A percentile compares a stretch with the other conserved stretches of the same genome.
phyloP scores from a whole-genome alignment of 1,139 yeast genomes.

The Pichiaceae sp. region DNA sequence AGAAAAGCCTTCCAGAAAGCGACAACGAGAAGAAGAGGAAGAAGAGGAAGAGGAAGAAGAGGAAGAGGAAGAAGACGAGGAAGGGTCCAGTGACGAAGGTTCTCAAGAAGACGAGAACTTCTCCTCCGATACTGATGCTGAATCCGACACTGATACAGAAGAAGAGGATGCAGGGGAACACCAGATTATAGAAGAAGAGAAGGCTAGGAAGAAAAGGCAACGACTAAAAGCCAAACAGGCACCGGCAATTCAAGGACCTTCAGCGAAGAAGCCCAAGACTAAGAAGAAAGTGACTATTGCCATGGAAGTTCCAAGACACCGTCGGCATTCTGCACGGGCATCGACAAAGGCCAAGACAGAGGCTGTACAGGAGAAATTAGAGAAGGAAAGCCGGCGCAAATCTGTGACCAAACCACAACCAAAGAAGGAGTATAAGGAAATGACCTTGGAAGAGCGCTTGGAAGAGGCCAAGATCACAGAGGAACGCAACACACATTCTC shows the following conservation, averaged over 20 bases:
- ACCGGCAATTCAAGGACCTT: constrained; percentile 46
- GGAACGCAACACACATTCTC: constrained; percentile 59
- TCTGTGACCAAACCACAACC: constrained; percentile 29
- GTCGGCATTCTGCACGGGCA: constrained; percentile 73
- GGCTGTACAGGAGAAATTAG: constrained; percentile 65
- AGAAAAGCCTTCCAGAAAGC: constrained; percentile 15
- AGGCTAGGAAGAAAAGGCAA: constrained; percentile 1
- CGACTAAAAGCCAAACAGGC: constrained; percentile 10
- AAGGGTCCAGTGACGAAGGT: constrained; percentile 3
- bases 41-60: constrained; percentile 3
- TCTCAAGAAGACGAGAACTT: constrained; percentile 25
- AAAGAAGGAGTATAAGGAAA: constrained; percentile 34
- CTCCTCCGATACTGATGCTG: constrained; percentile 40
- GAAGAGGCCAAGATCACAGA: constrained; percentile 87
- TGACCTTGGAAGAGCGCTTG: constrained; percentile 82
- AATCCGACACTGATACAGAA: constrained; percentile 28
- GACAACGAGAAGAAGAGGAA: constrained; percentile 12
- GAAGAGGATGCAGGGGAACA: constrained; percentile 58
- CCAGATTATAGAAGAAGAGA: constrained; percentile 22
- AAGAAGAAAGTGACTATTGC: constrained; percentile 7
- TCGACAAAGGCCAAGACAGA: constrained; percentile 75
- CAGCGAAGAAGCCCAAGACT: constrained; percentile 22
- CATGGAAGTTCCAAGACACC: constrained; percentile 24
- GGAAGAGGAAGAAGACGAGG: constrained; percentile 4
- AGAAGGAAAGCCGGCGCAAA: constrained; percentile 62